Percentiles rank a stretch among this genome's conserved stretches.
These are phyloP conservation scores for Linnemannia zychae DNA, from an alignment of 192 early-diverging fungal genomes.

Conservation along the genomic window DNA sequence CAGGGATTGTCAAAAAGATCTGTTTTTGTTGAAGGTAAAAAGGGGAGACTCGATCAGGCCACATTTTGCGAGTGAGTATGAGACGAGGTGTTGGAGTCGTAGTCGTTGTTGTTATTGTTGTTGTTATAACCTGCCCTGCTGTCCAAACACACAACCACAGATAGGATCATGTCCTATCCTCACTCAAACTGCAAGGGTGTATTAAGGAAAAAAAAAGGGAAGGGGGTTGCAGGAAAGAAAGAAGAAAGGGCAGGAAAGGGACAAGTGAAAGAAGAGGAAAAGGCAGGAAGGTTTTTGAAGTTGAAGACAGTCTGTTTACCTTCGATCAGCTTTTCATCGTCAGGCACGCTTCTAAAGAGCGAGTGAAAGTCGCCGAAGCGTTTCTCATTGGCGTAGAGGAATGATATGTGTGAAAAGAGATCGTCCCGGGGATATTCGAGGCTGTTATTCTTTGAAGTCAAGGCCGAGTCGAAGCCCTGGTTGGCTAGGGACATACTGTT, in stretches of 20 bases:
- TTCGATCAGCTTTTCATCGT: slow-evolving; percentile 67
- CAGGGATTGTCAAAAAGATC: not conserved
- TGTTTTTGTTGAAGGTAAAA: not conserved
- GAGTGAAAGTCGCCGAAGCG: slow-evolving; percentile 67
- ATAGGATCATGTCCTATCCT: not conserved
- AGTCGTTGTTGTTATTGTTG: not conserved
- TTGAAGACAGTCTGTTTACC: no score
- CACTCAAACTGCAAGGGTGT: not conserved
- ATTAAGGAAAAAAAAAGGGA: not conserved
- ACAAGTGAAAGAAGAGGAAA: not conserved
- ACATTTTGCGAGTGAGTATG: slow-evolving; percentile 8
- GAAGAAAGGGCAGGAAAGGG: not conserved
- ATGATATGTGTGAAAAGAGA: slow-evolving; percentile 24
- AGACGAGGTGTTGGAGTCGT: not conserved
- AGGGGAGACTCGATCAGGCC: not conserved
- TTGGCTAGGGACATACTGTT: not conserved
- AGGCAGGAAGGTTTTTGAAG: not conserved
- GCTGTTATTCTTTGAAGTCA: slow-evolving; percentile 19
- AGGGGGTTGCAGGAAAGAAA: not conserved
- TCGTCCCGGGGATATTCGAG: slow-evolving; percentile 15
- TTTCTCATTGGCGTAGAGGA: slow-evolving; percentile 59
- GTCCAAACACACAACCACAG: not conserved
- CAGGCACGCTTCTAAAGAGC: slow-evolving; percentile 68
- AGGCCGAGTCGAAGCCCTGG: not conserved
- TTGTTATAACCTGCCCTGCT: not conserved